These are phyloP conservation scores for Lyophyllum semitale DNA, from an alignment of 768 basidiomycete species.

Conservation along the genomic window DNA sequence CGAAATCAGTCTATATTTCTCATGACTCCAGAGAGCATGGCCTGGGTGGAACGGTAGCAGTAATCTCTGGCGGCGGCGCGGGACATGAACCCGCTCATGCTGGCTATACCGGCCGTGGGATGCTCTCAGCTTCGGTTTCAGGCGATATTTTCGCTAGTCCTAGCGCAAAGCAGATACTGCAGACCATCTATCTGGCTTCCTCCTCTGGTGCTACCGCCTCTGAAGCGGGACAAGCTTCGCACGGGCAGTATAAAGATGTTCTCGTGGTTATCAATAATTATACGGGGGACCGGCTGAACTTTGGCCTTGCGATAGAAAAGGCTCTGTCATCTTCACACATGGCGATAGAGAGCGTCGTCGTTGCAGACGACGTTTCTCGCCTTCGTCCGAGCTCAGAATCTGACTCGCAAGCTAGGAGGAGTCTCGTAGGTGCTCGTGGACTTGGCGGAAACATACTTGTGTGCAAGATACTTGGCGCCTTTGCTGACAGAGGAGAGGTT, in stretches of 20 bases:
- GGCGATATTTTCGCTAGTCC: conserved; percentile 67
- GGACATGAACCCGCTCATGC: conserved; percentile 66
- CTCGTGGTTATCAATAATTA: conserved; percentile 48
- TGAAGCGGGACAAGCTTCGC: not conserved
- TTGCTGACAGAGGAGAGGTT: conserved; percentile 39
- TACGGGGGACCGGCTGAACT: conserved; percentile 59
- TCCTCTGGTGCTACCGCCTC: conserved; percentile 19
- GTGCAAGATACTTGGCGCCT: conserved; percentile 58
- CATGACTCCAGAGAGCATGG: not conserved
- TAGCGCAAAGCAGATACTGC: conserved; percentile 58
- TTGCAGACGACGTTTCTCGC: conserved; percentile 59
- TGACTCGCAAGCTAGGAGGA: conserved; percentile 12
- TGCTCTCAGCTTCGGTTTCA: conserved; percentile 56
- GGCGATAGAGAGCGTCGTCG: conserved; percentile 47
- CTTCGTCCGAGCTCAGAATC: conserved; percentile 19
- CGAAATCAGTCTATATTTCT: conserved; percentile 35
- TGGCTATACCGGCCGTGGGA: conserved; percentile 57
- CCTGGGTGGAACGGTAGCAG: conserved; percentile 28
- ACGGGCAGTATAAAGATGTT: conserved; percentile 26
- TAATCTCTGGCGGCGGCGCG: conserved; percentile 52
- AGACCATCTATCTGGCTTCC: conserved; percentile 48
- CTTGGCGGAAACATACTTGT: conserved; percentile 49
- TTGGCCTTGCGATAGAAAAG: conserved; percentile 58
- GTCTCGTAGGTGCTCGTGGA: conserved; percentile 50
- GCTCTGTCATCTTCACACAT: conserved; percentile 36